A percentile compares a stretch with the other conserved stretches of the same genome.
These are phyloP conservation scores for Colletotrichum coccodes DNA, from an alignment of 2,329 filamentous ascomycete genomes.

Conservation along the genomic window DNA sequence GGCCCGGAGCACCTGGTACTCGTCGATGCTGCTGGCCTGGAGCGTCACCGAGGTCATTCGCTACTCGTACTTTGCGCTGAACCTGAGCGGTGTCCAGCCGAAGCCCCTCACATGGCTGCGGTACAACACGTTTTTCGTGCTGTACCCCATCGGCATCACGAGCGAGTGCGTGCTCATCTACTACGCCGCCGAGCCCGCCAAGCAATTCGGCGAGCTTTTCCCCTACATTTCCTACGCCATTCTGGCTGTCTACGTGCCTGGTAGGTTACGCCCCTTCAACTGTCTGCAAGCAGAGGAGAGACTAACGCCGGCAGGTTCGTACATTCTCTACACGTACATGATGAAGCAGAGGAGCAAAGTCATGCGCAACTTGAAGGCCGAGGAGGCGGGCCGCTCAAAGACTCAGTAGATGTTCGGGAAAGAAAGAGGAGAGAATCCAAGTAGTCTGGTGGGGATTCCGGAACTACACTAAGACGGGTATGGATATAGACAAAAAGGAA, in stretches of 20 bases:
- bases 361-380: slow-evolving; percentile 68
- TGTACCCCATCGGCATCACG: slow-evolving; percentile 91
- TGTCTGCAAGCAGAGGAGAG: neutral
- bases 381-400: slow-evolving; percentile 40
- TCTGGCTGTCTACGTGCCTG: slow-evolving; percentile 81
- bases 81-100: slow-evolving; percentile 72
- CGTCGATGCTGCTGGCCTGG: slow-evolving; percentile 88
- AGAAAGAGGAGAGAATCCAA: neutral
- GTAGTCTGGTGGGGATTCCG: slow-evolving; percentile 9
- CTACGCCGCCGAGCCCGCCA: slow-evolving; percentile 70
- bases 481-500: slow-evolving; percentile 26
- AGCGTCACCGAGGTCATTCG: slow-evolving; percentile 90
- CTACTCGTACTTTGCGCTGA: slow-evolving; percentile 89
- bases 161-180: slow-evolving; percentile 89
- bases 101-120: slow-evolving; percentile 79
- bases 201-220: slow-evolving; percentile 55
- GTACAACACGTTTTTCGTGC: slow-evolving; percentile 91
- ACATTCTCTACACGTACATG: slow-evolving; percentile 94
- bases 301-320: slow-evolving; percentile 63
- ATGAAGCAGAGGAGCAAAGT: slow-evolving; percentile 88
- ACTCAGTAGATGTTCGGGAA: neutral
- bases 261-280: slow-evolving; percentile 57
- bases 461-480: slow-evolving; percentile 14
- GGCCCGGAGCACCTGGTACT: slow-evolving; percentile 71
- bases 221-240: slow-evolving; percentile 72